phyloP scores from a whole-genome alignment of 495 filamentous ascomycete species.

The Penicillium psychrofluorescens region DNA sequence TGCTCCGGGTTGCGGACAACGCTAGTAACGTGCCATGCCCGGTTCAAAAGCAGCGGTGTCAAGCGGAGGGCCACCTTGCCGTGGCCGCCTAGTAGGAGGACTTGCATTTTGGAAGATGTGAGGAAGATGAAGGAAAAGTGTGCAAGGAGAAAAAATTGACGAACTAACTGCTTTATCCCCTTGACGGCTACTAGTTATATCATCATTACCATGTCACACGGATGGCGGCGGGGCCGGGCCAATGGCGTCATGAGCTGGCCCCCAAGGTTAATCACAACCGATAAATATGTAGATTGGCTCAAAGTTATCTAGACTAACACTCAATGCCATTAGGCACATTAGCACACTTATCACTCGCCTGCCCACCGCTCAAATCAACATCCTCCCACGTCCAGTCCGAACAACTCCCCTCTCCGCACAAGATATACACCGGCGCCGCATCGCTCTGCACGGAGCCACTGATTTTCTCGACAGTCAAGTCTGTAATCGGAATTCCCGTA shows the following conservation, averaged over 20 bases:
- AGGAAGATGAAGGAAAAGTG: too few relatives aligned
- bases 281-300: too few relatives aligned
- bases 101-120: slow-evolving; percentile 33
- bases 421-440: slow-evolving; percentile 45
- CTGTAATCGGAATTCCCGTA: slow-evolving; percentile 54
- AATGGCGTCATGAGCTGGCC: neutral
- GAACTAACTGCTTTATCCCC: too few relatives aligned
- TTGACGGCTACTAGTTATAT: too few relatives aligned
- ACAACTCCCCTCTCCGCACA: slow-evolving; percentile 41
- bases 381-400: slow-evolving; percentile 43
- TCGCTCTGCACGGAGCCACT: slow-evolving; percentile 39
- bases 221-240: neutral
- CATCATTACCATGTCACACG: too few relatives aligned
- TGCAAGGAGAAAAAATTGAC: neutral
- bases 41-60: slow-evolving; percentile 65
- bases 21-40: slow-evolving; percentile 68
- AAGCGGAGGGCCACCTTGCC: slow-evolving; percentile 72
- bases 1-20: slow-evolving; percentile 68
- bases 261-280: too few relatives aligned
- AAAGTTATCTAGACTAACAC: slow-evolving; percentile 6
- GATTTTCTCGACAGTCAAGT: slow-evolving; percentile 44
- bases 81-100: slow-evolving; percentile 74
- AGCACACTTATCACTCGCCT: slow-evolving; percentile 32
- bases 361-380: slow-evolving; percentile 40
- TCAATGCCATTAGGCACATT: slow-evolving; percentile 33